Percentiles rank a stretch among this genome's conserved stretches.
Conservation (phyloP, 257 asterid species). For the Solanum appendiculatum region DNA sequence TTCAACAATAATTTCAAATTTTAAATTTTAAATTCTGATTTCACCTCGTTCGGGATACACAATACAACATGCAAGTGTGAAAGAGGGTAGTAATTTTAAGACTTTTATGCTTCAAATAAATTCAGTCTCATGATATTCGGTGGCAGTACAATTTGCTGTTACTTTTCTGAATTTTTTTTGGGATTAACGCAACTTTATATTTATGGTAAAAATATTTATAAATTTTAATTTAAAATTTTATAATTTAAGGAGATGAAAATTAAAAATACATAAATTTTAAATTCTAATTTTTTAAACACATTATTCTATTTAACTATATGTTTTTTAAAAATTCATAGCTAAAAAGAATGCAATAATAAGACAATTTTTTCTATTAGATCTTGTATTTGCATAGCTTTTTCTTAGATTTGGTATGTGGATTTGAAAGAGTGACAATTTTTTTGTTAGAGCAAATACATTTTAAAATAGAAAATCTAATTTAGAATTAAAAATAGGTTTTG, state of each 20-base stretch:
- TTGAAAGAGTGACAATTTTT: not conserved
- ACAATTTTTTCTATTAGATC: no score
- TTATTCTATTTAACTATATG: no score
- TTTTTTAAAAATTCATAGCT: no score
- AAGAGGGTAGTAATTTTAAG: not conserved
- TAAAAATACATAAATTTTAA: no score
- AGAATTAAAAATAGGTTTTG: not conserved
- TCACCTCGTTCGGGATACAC: fast-evolving
- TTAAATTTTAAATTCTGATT: not conserved
- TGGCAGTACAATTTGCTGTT: not conserved
- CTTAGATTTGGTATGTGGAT: not conserved
- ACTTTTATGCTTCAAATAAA: not conserved
- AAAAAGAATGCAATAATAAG: no score
- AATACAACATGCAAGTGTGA: not conserved
- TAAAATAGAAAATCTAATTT: not conserved
- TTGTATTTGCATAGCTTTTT: not conserved
- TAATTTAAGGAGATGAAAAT: no score
- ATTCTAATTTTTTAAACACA: no score
- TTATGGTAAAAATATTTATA: no score
- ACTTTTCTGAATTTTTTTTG: not conserved
- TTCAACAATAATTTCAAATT: no score
- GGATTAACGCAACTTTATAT: not conserved
- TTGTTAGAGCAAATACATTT: no score
- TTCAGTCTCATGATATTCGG: not conserved
- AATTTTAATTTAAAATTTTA: no score